phyloP scores from a whole-genome alignment of 2,329 filamentous ascomycete species.

The Emmonsia crescens region DNA sequence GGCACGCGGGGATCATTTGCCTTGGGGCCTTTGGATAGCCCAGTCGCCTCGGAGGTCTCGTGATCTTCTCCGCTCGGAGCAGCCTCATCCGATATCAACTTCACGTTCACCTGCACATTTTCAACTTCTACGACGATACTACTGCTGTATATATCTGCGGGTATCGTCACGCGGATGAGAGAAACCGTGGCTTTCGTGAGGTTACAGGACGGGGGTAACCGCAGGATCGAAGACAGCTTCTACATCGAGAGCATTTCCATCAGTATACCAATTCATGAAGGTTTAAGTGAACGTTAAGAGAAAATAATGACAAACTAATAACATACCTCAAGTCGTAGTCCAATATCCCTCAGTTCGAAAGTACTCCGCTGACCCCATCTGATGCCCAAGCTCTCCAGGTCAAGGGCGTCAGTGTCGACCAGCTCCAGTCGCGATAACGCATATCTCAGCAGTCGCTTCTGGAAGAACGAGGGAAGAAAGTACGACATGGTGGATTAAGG shows the following conservation, averaged over 20 bases:
- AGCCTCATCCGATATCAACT: slow-evolving; percentile 38
- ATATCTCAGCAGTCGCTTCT: slow-evolving; percentile 81
- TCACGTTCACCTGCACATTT: slow-evolving; percentile 62
- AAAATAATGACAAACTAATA: background rate
- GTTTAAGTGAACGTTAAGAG: slow-evolving; percentile 6
- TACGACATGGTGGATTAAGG: slow-evolving; percentile 50
- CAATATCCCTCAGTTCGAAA: slow-evolving; percentile 79
- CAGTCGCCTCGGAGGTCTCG: background rate
- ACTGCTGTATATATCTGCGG: slow-evolving; percentile 77
- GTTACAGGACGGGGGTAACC: slow-evolving; percentile 60
- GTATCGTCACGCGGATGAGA: slow-evolving; percentile 68
- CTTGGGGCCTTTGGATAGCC: background rate
- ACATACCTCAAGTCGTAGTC: slow-evolving; percentile 63
- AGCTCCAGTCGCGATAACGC: slow-evolving; percentile 73
- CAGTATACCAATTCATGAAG: background rate
- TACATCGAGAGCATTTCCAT: slow-evolving; percentile 27
- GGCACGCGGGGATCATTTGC: slow-evolving; percentile 10
- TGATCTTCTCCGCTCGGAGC: slow-evolving; percentile 17
- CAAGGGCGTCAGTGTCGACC: slow-evolving; percentile 75
- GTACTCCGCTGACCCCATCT: slow-evolving; percentile 67
- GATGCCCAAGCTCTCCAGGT: slow-evolving; percentile 77
- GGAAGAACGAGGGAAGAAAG: slow-evolving; percentile 66
- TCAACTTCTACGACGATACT: slow-evolving; percentile 73
- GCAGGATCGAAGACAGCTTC: slow-evolving; percentile 67
- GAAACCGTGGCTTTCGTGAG: slow-evolving; percentile 65